phyloP scores from a whole-genome alignment of 2,329 filamentous ascomycete genomes.

The Amauroascus niger region DNA sequence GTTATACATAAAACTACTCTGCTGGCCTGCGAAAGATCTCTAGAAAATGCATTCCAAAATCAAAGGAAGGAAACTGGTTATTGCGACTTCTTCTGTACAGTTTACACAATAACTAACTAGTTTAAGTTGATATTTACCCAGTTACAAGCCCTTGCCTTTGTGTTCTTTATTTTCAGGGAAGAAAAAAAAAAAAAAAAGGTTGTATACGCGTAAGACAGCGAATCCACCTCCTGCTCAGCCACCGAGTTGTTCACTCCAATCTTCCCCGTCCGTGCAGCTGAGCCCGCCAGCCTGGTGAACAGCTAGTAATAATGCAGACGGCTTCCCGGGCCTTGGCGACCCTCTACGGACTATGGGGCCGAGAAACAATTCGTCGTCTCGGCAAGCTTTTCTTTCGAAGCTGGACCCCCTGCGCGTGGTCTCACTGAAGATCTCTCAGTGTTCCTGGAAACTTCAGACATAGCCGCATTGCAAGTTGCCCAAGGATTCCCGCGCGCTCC shows the following conservation, averaged over 20 bases:
- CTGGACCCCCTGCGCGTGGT: neutral
- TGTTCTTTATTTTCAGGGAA: too few relatives aligned
- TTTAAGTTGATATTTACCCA: too few relatives aligned
- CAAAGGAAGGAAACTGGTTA: too few relatives aligned
- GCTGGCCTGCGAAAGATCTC: too few relatives aligned
- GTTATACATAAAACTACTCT: too few relatives aligned
- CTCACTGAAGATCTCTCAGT: neutral
- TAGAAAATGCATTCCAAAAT: too few relatives aligned
- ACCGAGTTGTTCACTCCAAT: too few relatives aligned
- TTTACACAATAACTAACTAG: too few relatives aligned
- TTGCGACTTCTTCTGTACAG: too few relatives aligned
- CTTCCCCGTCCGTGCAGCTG: neutral
- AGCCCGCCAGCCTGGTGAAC: neutral
- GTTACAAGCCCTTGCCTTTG: too few relatives aligned
- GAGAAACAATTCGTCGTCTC: neutral
- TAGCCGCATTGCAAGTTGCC: neutral
- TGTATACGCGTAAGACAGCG: neutral
- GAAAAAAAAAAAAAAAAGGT: neutral
- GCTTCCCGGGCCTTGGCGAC: neutral
- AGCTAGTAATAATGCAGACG: neutral
- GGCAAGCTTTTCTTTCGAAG: neutral
- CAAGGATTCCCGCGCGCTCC: neutral
- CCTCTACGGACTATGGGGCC: neutral
- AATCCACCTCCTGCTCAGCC: conserved; percentile 4
- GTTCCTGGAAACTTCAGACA: neutral